Evolutionary conservation across 495 filamentous ascomycete genomes (phyloP).

Genomic region (Hyaloscypha hepaticicola): DNA sequence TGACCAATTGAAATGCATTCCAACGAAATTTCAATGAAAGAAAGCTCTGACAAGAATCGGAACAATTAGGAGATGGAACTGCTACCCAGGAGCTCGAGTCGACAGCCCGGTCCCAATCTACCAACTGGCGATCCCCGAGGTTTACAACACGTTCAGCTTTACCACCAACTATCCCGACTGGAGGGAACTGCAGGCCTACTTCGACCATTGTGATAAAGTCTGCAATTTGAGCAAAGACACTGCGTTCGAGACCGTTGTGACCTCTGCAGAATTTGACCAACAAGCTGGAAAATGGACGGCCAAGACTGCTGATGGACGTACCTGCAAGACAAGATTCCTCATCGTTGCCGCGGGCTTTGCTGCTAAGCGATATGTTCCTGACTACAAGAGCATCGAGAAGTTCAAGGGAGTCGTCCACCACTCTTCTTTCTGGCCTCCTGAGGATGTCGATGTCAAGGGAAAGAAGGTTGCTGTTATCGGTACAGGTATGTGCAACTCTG

Average conservation of each 20-base stretch:
- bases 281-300: constrained; percentile 45
- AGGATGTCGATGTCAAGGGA: constrained; percentile 44
- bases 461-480: constrained; percentile 58
- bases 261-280: constrained; percentile 45
- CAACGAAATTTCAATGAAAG: background rate
- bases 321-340: constrained; percentile 44
- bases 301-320: constrained; percentile 46
- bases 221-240: constrained; percentile 50
- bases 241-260: constrained; percentile 49
- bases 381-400: constrained; percentile 47
- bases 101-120: constrained; percentile 53
- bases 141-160: constrained; percentile 56
- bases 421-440: constrained; percentile 58
- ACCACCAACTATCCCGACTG: constrained; percentile 49
- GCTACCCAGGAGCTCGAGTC: constrained; percentile 53
- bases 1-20: no score
- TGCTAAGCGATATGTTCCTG: constrained; percentile 41
- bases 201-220: constrained; percentile 51
- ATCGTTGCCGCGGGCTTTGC: constrained; percentile 47
- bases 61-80: constrained; percentile 42
- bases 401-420: constrained; percentile 57
- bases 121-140: constrained; percentile 49
- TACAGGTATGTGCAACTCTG: constrained; percentile 37
- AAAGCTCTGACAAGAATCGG: background rate
- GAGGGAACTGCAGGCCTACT: constrained; percentile 52